Evolutionary conservation across 163 green algal genomes (phyloP).

Genomic region (Volvox carteri): DNA sequence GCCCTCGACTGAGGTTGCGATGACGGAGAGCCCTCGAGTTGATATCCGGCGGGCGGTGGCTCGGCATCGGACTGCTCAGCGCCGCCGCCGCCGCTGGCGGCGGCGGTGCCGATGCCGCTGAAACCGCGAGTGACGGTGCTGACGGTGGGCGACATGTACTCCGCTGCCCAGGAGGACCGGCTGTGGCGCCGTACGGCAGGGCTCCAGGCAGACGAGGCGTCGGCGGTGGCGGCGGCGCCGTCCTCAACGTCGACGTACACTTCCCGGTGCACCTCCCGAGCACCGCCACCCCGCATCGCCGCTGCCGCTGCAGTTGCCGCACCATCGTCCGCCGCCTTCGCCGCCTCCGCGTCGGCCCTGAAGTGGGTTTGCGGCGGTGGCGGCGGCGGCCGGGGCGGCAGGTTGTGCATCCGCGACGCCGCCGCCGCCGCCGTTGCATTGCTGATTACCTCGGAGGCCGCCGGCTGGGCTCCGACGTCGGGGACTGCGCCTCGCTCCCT

Average conservation of each 20-base stretch:
- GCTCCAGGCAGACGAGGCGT: neutral
- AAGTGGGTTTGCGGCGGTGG: neutral
- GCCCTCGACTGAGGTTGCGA: neutral
- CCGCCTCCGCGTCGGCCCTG: neutral
- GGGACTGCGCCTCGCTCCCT: too few species aligned
- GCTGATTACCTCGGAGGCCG: slow-evolving; percentile 22
- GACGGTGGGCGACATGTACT: slow-evolving; percentile 25
- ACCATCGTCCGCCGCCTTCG: neutral
- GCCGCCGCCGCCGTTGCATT: slow-evolving; percentile 3
- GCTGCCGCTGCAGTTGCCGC: neutral
- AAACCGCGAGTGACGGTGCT: neutral
- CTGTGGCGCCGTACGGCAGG: neutral
- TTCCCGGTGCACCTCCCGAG: neutral
- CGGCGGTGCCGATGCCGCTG: neutral
- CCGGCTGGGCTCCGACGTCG: too few species aligned
- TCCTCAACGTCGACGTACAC: neutral
- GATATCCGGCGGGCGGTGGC: neutral
- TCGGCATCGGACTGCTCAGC: neutral
- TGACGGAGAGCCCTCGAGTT: too few species aligned
- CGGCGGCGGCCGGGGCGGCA: neutral
- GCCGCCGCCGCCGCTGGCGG: neutral
- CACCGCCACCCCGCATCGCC: neutral
- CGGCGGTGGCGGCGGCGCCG: neutral
- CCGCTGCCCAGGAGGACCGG: neutral
- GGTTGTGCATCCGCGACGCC: neutral